A percentile compares a stretch with the other conserved stretches of the same genome.
Conservation (phyloP, 2,329 filamentous ascomycete genomes). For the Albifimbria verrucaria region DNA sequence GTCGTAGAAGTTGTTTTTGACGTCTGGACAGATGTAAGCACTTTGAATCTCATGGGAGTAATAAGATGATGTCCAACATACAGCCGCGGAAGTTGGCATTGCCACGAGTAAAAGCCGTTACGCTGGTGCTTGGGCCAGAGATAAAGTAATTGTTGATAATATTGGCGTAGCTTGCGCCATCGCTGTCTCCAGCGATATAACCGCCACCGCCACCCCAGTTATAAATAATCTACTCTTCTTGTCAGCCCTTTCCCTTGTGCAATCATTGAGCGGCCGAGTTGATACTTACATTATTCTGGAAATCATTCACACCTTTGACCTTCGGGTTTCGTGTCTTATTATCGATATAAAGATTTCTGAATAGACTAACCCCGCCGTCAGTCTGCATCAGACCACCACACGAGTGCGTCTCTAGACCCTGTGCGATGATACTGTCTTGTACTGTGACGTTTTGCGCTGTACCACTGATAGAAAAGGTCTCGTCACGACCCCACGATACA, state of each 20-base stretch:
- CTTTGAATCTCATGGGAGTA: too few relatives aligned
- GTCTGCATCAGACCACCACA: constrained; percentile 51
- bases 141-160: constrained; percentile 58
- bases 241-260: neutral
- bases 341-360: constrained; percentile 54
- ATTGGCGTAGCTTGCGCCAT: constrained; percentile 43
- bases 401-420: constrained; percentile 50
- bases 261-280: neutral
- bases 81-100: constrained; percentile 50
- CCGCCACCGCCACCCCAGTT: constrained; percentile 53
- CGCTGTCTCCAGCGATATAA: constrained; percentile 51
- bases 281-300: constrained; percentile 36
- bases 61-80: too few relatives aligned
- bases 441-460: constrained; percentile 46
- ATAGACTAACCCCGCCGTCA: constrained; percentile 44
- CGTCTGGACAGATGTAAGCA: too few relatives aligned
- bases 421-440: constrained; percentile 50
- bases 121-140: constrained; percentile 46
- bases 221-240: constrained; percentile 40
- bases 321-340: constrained; percentile 57
- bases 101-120: constrained; percentile 50
- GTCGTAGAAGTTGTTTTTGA: constrained; percentile 51
- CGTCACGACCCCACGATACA: constrained; percentile 52
- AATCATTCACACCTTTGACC: constrained; percentile 54
- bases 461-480: constrained; percentile 51